Evolutionary conservation across 148 eudicot species (phyloP).

Genomic region (Nyssa sinensis): DNA sequence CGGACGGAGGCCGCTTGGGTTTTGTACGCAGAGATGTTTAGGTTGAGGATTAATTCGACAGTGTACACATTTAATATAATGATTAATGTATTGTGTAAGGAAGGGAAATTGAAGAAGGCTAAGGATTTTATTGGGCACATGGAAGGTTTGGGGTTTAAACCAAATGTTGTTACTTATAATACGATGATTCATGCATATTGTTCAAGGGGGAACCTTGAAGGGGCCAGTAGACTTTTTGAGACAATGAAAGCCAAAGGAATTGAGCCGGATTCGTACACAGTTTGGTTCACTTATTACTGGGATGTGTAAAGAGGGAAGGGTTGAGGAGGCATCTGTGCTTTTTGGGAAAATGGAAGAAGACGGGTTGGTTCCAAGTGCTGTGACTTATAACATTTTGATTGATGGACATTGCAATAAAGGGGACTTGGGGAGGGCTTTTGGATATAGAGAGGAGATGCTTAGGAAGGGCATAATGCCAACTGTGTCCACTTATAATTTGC

Average conservation of each 20-base stretch:
- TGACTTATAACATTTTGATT: conserved; percentile 65
- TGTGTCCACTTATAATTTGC: conserved; percentile 62
- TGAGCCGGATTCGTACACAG: conserved; percentile 64
- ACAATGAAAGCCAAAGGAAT: conserved; percentile 56
- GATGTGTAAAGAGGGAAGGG: conserved; percentile 51
- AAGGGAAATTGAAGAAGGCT: conserved; percentile 71
- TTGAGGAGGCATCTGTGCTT: conserved; percentile 47
- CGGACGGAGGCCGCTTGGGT: conserved; percentile 48
- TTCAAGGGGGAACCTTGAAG: conserved; percentile 48
- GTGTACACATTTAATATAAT: conserved; percentile 68
- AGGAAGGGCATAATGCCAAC: conserved; percentile 44
- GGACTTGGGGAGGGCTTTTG: conserved; percentile 54
- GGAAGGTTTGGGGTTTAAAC: conserved; percentile 55
- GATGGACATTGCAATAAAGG: conserved; percentile 63
- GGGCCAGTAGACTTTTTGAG: conserved; percentile 42
- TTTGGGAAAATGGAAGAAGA: conserved; percentile 44
- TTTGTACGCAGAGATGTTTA: conserved; percentile 76
- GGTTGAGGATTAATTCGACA: conserved; percentile 46
- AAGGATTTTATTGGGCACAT: conserved; percentile 54
- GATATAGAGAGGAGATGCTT: conserved; percentile 58
- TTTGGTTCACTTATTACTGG: conserved; percentile 52
- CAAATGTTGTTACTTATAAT: conserved; percentile 66
- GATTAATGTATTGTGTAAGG: conserved; percentile 71
- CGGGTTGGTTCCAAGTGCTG: conserved; percentile 50
- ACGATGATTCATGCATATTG: conserved; percentile 63